Base-by-base conservation (phyloP, 2,329 filamentous ascomycete genomes). In the Mycosphaerella sp. region DNA sequence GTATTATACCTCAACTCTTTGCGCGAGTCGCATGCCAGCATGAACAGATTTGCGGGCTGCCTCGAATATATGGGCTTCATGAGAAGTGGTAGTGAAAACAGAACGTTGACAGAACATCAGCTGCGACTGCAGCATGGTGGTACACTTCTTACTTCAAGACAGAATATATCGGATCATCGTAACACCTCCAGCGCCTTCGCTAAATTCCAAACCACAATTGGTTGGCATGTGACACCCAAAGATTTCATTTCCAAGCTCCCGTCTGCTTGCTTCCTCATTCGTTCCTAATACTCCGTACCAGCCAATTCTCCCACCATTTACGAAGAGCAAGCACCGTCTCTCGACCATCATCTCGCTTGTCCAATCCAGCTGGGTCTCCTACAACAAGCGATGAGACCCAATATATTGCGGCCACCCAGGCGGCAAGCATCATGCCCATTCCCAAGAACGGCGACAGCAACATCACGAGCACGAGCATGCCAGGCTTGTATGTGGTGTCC, bases 261-360 rank as follows among this genome's bases (percentile, higher is more conserved):
- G 3, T 26, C 11, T 43, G 40, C 9, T 10, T 7, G 44, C 48
- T 12, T 41, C 40, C 44, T 63, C 48, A 60, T 8, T 66, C 54
- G 32, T 62, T 57, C 44, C 58, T 57, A 34, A 68, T 60, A 40
- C 61, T 58, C 48, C 63, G 50, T 45, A 62, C 55, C 29, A 85
- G 70, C 78, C 79, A 83, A 45, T 71, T 71, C 62, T 82, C 80
- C 82, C 82, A 84, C 76, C 79, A 83, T 45, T 74, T 73, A 54
- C 80, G 70, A 32, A 84, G 76, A 3, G 76, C 76, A 2, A 85
- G 68, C 3, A 84, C 80, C 10, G 80, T 78, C 21, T 80, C 79
- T 50, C 77, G 73, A 10, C 82, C 82, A 59, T 85, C 82, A 57
- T 84, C 82, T 59, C 77, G 76, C 55, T 74, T 74, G 62, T 80